Evolutionary conservation across 306 rosid species (phyloP), one percentile per base, ranked within the genome.

Genomic region (Ormosia semicastrata): DNA sequence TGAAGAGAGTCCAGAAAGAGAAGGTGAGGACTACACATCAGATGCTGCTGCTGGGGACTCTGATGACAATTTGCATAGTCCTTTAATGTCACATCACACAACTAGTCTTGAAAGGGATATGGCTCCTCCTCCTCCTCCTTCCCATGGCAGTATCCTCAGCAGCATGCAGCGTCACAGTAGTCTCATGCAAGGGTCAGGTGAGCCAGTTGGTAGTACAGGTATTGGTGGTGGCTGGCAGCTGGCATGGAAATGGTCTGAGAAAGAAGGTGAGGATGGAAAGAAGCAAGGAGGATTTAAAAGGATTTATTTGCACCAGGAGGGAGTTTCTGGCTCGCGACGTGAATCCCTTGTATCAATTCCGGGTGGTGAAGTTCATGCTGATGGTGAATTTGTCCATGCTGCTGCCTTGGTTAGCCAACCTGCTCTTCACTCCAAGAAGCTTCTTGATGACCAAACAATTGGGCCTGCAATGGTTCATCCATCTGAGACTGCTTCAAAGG

Each of bases 201-300:
- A 94, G 83, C 83, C 88, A 44, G 92, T 86, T 57, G 90, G 88
- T 62, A 85, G 91, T 80, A 89, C 98, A 18, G 98, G 98, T 70
- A 92, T 94, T 67, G 97, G 98, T 69, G 98, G 98, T 57, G 98
- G 98, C 43, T 94, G 98, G 98, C 98, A 94, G 80, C 86, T 94
- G 84, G 98, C 98, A 58, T 94, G 98, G 98, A 88, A 94, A 87
- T 94, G 98, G 98, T 83, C 94, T 65, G 98, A 92, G 53, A 92
- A 76, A 24, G 24, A 24, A 86, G 92, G 88, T 11, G 92, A 83
- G 76, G 94, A 88, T 60, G 95, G 97, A 15, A 82, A 85, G 49
- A 89, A 82, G 76, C 76, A 89, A 85, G 95, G 92, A 64, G 98
- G 86, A 68, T 94, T 94, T 81, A 83, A 94, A 73, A 91, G 98